Evolutionary conservation across 2,329 filamentous ascomycete genomes (phyloP), one percentile per base, ranked within the genome.

Genomic region (Ceratocystis harringtonii): DNA sequence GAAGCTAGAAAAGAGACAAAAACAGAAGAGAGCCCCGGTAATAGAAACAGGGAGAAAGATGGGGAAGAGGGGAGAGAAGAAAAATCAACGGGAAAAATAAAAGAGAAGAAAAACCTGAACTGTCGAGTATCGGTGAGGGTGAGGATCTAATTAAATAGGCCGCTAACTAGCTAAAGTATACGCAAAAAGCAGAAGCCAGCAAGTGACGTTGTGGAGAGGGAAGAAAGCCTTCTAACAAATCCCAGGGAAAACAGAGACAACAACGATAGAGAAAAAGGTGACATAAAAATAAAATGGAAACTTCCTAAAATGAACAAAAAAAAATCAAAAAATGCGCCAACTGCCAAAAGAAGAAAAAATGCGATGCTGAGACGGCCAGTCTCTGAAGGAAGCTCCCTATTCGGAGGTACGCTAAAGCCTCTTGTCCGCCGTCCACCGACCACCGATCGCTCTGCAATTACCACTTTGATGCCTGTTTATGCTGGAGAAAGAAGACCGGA

Each of bases 61-160:
- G 61, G 57, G 50, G 55, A 48, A 50, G 52, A 61, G 57, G 43
- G 41, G 62, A 57, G 45, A 60, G 36, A 65, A 41, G 43, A 28
- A 66, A 32, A 63, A 55, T 19, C 17, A 41, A 58, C 32, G 32
- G n/a, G n/a, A 28, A 45, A 41, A 63, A 41, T 5, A 43, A 44
- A 32, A 55, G 55, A 71, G 15, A 73, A 64, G 28, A 15, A 64
- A 10, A 64, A 64, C 15, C n/a, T 25, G 45, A 61, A 50, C 36
- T 12, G 36, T 1, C 10, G 36, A 61, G 58, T 44, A 43, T 61
- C 28, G 36, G 32, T 55, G 62, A 57, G 62, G 62, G 41, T 52
- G 62, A 41, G 62, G 62, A 64, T 64, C 62, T 36, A 64, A 22
- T 57, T 64, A 64, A 55, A 64, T 64, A 64, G 6, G 45, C 48